phyloP scores from a whole-genome alignment of 306 rosid species.

The Oxytropis ochrocephala region DNA sequence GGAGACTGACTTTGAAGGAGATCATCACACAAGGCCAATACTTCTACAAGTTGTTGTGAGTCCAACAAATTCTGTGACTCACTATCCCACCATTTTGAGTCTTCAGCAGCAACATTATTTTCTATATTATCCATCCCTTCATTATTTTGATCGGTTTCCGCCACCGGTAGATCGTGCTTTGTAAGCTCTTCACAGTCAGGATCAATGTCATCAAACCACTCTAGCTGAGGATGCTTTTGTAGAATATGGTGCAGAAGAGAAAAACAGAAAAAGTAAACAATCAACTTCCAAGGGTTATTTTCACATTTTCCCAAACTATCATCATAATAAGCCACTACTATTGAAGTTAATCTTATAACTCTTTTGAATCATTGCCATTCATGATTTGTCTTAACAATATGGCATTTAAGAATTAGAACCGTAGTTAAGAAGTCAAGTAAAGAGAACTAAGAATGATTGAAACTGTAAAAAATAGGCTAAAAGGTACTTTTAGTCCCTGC shows the following conservation, averaged over 20 bases:
- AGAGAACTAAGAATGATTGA: too few species aligned
- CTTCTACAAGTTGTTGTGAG: slow-evolving; percentile 75
- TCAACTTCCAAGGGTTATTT: slow-evolving; percentile 13
- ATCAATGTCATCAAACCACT: slow-evolving; percentile 30
- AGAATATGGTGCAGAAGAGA: slow-evolving; percentile 1
- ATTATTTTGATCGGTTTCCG: slow-evolving; percentile 7
- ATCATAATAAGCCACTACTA: too few species aligned
- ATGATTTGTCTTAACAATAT: too few species aligned
- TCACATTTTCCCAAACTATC: neutral
- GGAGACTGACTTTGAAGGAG: slow-evolving; percentile 72
- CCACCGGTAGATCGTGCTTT: slow-evolving; percentile 14
- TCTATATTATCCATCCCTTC: slow-evolving; percentile 30
- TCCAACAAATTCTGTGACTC: slow-evolving; percentile 61
- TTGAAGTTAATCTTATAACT: too few species aligned
- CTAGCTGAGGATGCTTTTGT: slow-evolving; percentile 17
- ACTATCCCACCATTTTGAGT: slow-evolving; percentile 69
- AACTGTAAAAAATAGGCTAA: too few species aligned
- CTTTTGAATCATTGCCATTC: too few species aligned
- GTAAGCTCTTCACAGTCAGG: slow-evolving; percentile 30
- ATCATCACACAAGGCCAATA: slow-evolving; percentile 52
- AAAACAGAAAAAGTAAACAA: neutral
- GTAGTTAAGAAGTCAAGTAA: too few species aligned
- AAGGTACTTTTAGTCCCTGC: too few species aligned
- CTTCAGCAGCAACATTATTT: slow-evolving; percentile 40
- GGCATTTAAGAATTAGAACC: too few species aligned